Evolutionary conservation across 495 filamentous ascomycete genomes (phyloP).

Genomic region (Jackrogersella multiformis): DNA sequence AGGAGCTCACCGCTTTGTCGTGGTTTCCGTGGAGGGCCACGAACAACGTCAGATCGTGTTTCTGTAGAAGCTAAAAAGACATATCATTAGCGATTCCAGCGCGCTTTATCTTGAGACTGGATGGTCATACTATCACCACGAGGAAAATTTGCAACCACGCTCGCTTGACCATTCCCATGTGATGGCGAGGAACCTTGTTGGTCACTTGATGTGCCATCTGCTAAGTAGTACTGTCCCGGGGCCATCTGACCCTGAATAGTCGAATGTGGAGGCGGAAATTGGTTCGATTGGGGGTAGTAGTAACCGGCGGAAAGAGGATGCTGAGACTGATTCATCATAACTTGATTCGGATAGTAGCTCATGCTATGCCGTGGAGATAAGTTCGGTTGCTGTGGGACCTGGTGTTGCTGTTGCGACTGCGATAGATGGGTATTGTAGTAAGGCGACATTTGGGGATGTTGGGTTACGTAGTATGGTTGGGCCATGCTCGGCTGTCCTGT

Average conservation of each 20-base stretch:
- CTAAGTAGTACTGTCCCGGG: slow-evolving; percentile 45
- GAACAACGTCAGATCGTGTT: slow-evolving; percentile 63
- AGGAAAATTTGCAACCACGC: slow-evolving; percentile 7
- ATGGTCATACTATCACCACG: slow-evolving; percentile 34
- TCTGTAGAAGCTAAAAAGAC: slow-evolving; percentile 44
- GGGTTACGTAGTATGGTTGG: slow-evolving; percentile 54
- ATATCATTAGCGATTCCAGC: slow-evolving; percentile 29
- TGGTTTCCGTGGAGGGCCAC: slow-evolving; percentile 92
- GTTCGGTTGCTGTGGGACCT: slow-evolving; percentile 40
- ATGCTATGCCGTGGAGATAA: slow-evolving; percentile 47
- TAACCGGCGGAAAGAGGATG: slow-evolving; percentile 46
- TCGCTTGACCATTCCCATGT: slow-evolving; percentile 27
- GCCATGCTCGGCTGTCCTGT: slow-evolving; percentile 47
- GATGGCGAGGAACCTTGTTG: slow-evolving; percentile 21
- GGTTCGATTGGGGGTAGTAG: slow-evolving; percentile 50
- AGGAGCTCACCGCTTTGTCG: slow-evolving; percentile 69
- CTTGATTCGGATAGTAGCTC: slow-evolving; percentile 50
- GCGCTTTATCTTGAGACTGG: not conserved
- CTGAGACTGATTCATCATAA: slow-evolving; percentile 51
- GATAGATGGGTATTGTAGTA: slow-evolving; percentile 51
- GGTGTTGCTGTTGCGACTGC: slow-evolving; percentile 44
- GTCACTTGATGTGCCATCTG: slow-evolving; percentile 36
- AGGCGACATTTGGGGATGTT: slow-evolving; percentile 50
- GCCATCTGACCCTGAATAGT: slow-evolving; percentile 44
- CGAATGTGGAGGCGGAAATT: slow-evolving; percentile 44